Percentiles rank a stretch among this genome's conserved stretches.
phyloP scores from a whole-genome alignment of 2,329 filamentous ascomycete genomes.

The Claviceps cyperi region DNA sequence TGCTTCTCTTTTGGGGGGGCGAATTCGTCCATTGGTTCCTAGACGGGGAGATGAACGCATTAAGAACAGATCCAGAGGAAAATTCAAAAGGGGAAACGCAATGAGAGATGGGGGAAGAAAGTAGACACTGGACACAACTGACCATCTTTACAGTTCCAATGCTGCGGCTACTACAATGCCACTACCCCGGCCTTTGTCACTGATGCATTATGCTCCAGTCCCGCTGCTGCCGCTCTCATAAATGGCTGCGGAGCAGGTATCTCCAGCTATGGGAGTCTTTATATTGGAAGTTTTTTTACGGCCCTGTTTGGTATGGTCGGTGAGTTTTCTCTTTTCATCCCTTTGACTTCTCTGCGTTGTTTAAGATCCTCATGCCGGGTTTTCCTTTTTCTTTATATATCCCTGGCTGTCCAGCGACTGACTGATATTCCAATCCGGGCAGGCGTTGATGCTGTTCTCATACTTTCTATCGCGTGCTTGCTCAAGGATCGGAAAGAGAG shows the following conservation, averaged over 20 bases:
- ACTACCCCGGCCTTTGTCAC: constrained; percentile 58
- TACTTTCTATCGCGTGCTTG: constrained; percentile 60
- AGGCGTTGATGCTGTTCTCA: constrained; percentile 49
- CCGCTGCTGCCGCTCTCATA: constrained; percentile 54
- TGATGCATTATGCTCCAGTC: constrained; percentile 52
- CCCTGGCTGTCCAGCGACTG: too few relatives aligned
- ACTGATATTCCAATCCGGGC: too few relatives aligned
- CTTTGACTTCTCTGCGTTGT: too few relatives aligned
- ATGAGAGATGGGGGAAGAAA: too few relatives aligned
- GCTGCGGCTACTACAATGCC: constrained; percentile 67
- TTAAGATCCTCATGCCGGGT: background rate
- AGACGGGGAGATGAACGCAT: too few relatives aligned
- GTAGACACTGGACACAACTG: too few relatives aligned
- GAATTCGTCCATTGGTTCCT: too few relatives aligned
- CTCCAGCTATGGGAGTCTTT: constrained; percentile 52
- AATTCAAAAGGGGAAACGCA: too few relatives aligned
- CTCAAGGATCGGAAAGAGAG: constrained; percentile 70
- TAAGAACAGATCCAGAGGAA: too few relatives aligned
- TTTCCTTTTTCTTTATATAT: background rate
- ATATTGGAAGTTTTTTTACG: constrained; percentile 65
- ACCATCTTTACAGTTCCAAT: constrained; percentile 43
- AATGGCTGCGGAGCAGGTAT: constrained; percentile 56
- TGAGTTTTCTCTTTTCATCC: constrained; percentile 14
- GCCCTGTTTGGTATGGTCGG: constrained; percentile 67
- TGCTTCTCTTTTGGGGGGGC: too few relatives aligned